Evolutionary conservation across 1,284 basidiomycete genomes (phyloP).

Genomic region (Pseudozyma hubeiensis): DNA sequence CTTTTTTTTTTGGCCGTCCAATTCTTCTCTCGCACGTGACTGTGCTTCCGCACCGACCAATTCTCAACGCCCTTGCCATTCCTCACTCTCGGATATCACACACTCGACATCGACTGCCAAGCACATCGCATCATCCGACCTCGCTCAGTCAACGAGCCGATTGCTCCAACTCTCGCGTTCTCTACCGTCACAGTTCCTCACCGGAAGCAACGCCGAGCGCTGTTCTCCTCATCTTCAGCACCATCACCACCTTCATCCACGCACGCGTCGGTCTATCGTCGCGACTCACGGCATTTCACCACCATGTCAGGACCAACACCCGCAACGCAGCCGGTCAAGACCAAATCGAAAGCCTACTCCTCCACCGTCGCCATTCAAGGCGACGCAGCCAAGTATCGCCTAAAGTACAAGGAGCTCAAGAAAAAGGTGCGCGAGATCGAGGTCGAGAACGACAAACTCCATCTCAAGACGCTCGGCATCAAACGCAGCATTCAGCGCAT

Average conservation of each 20-base stretch:
- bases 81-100: constrained; percentile 5
- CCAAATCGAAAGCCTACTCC: constrained; percentile 65
- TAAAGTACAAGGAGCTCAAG: constrained; percentile 89
- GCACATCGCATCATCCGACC: neutral
- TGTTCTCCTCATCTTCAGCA: neutral
- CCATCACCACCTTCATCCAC: neutral
- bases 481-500: constrained; percentile 88
- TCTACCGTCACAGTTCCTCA: too few relatives aligned
- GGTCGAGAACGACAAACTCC: constrained; percentile 86
- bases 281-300: too few relatives aligned
- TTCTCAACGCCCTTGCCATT: neutral
- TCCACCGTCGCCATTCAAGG: constrained; percentile 66
- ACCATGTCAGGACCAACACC: constrained; percentile 43
- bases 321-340: constrained; percentile 52
- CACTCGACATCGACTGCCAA: neutral
- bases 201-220: too few relatives aligned
- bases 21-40: constrained; percentile 29
- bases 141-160: neutral
- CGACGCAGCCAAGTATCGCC: constrained; percentile 87
- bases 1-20: neutral
- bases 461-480: constrained; percentile 81
- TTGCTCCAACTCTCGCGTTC: too few relatives aligned
- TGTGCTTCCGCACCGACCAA: constrained; percentile 18
- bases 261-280: neutral
- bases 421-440: constrained; percentile 89